A percentile compares a stretch with the other conserved stretches of the same genome.
Conservation (phyloP, 2,329 filamentous ascomycete species). For the Ophiostoma triangulosporum region DNA sequence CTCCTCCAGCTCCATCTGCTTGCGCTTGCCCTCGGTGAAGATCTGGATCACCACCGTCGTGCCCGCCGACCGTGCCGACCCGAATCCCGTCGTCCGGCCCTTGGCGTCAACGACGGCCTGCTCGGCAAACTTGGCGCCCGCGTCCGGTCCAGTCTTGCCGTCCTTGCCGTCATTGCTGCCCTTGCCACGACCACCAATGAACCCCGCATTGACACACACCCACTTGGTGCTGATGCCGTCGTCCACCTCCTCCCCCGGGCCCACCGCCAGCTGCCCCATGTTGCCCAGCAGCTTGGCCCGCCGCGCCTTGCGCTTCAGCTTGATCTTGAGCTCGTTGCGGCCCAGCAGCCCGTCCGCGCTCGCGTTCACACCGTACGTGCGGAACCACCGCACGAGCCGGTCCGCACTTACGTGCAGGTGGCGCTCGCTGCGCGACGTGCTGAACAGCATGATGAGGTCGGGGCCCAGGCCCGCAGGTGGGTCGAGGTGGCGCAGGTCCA, state of each 20-base stretch:
- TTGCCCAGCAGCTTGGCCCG: slow-evolving; percentile 69
- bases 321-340: slow-evolving; percentile 80
- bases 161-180: slow-evolving; percentile 17
- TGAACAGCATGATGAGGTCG: slow-evolving; percentile 84
- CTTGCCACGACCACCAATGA: slow-evolving; percentile 37
- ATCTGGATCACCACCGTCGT: slow-evolving; percentile 44
- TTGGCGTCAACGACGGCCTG: slow-evolving; percentile 19
- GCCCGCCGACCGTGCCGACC: slow-evolving; percentile 31
- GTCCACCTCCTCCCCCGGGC: slow-evolving; percentile 41
- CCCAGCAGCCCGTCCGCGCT: slow-evolving; percentile 80
- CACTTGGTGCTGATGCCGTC: slow-evolving; percentile 87
- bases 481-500: slow-evolving; percentile 75
- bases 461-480: slow-evolving; percentile 78
- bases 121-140: background rate
- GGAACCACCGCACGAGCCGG: slow-evolving; percentile 75
- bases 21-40: slow-evolving; percentile 39
- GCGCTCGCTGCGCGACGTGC: slow-evolving; percentile 80
- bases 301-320: slow-evolving; percentile 65
- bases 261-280: slow-evolving; percentile 26
- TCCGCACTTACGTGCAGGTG: slow-evolving; percentile 87
- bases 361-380: slow-evolving; percentile 59
- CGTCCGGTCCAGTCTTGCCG: background rate
- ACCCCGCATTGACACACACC: slow-evolving; percentile 86
- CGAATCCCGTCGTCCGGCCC: slow-evolving; percentile 65
- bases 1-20: slow-evolving; percentile 38